Base-by-base conservation (phyloP, 192 early-diverging fungal genomes). In the Tieghemiomyces parasiticus region DNA sequence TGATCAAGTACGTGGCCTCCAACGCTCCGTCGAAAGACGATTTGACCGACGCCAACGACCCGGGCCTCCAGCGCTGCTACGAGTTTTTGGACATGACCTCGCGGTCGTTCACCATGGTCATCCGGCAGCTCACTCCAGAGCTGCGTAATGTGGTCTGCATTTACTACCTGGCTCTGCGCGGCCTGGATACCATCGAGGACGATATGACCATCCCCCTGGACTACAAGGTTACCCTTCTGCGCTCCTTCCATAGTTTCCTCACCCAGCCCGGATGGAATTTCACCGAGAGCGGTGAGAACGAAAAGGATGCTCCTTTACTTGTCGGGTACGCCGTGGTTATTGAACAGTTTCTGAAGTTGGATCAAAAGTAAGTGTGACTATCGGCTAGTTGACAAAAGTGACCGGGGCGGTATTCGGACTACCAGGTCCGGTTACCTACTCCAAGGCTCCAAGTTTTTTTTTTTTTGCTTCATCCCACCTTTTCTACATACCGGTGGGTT, bases 121-220 rank as follows among this genome's bases (percentile, higher is more conserved):
- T 97, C 74, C 86, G 89, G 70, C 83, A 85, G 60, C 71, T 92
- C 50, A 75, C 88, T 67, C 82, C 83, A 28, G 82, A 78, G 35
- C 74, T 91, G 25, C 83, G 86, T 61, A 87, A 91, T 63, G 80
- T 71, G 67, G 78, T 97, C 47, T 97, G 95, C 68, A 63, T 99
- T 56, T 97, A 98, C 71, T 99, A 99, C 71, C 78, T 99, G 53
- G 77, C 93, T 34, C 78, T 99, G 60, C 85, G 96, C 34, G 96
- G 89, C 16, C 78, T 99, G 49, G 96, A 99, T 69, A 99, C 96
- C 2, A 81, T 99, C 67, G 74, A 99, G 74, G 96, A 99, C 74
- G 96, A 99, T 63, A 95, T 99, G 93, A 87, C 89, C 25, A 77
- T 99, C 46, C 71, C 74, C 22, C 68, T 87, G 22, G 79, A 79